These are phyloP conservation scores for Neurospora sp. DNA, from an alignment of 495 filamentous ascomycete genomes.

Conservation along the genomic window DNA sequence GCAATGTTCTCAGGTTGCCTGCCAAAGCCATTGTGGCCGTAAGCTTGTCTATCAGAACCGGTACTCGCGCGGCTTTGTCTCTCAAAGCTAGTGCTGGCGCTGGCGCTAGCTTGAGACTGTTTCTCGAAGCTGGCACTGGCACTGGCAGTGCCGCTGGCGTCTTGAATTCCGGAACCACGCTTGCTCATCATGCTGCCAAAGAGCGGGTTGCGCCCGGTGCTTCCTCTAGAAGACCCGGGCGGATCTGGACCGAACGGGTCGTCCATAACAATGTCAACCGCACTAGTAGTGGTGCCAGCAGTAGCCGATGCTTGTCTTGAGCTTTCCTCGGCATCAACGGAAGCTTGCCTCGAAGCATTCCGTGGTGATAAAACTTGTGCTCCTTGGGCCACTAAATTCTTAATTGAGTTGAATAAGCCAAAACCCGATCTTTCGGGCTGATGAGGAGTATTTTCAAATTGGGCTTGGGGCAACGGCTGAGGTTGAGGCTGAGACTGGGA, in stretches of 20 bases:
- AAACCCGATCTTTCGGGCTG: constrained; percentile 15
- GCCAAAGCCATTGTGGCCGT: background rate
- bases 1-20: background rate
- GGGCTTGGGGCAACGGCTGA: background rate
- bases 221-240: constrained; percentile 7
- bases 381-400: constrained; percentile 16
- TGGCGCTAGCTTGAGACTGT: background rate
- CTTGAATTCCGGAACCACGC: background rate
- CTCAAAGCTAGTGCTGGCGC: background rate
- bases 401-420: constrained; percentile 15
- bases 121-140: background rate
- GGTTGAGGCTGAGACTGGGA: background rate
- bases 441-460: background rate
- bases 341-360: background rate
- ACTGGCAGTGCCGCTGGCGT: background rate
- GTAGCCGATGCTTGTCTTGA: background rate
- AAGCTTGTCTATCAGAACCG: background rate
- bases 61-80: background rate
- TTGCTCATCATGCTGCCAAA: constrained; percentile 7
- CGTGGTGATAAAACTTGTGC: constrained; percentile 18
- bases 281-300: background rate
- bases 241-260: constrained; percentile 26
- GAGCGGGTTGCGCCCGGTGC: constrained; percentile 10
- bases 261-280: constrained; percentile 8
- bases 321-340: background rate